Evolutionary conservation across 2,329 filamentous ascomycete genomes (phyloP).

Genomic region (Fusarium graminum): DNA sequence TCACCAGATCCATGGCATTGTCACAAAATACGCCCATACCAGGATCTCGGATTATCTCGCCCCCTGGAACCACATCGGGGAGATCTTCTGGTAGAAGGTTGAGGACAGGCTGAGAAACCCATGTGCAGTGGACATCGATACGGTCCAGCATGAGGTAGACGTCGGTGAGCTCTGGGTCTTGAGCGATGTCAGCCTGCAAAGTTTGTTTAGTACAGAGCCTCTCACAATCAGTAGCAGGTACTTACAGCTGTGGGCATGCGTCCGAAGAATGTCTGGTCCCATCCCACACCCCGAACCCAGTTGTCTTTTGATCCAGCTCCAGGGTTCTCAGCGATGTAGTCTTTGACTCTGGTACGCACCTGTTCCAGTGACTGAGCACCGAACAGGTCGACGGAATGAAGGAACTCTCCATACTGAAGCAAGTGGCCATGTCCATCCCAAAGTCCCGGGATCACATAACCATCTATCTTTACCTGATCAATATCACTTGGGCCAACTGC

Average conservation of each 20-base stretch:
- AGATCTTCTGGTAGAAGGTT: slow-evolving; percentile 67
- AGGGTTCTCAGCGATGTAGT: slow-evolving; percentile 64
- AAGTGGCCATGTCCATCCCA: slow-evolving; percentile 80
- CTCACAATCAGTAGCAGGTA: slow-evolving; percentile 21
- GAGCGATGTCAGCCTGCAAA: slow-evolving; percentile 65
- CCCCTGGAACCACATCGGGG: slow-evolving; percentile 69
- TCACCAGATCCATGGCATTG: slow-evolving; percentile 76
- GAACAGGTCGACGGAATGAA: slow-evolving; percentile 75
- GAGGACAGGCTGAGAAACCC: slow-evolving; percentile 75
- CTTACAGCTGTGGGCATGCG: slow-evolving; percentile 74
- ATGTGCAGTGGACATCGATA: slow-evolving; percentile 77
- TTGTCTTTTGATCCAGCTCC: slow-evolving; percentile 65
- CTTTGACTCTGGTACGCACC: slow-evolving; percentile 64
- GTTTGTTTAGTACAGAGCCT: not conserved
- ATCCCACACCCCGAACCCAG: slow-evolving; percentile 77
- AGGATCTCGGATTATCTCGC: slow-evolving; percentile 71
- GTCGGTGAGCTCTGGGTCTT: slow-evolving; percentile 64
- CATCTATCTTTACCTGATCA: slow-evolving; percentile 52
- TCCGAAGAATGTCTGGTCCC: slow-evolving; percentile 76
- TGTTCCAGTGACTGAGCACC: slow-evolving; percentile 68
- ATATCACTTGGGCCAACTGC: slow-evolving; percentile 57
- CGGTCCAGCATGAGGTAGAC: slow-evolving; percentile 77
- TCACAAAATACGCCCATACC: slow-evolving; percentile 79
- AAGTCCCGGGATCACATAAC: slow-evolving; percentile 73
- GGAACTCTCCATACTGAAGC: slow-evolving; percentile 74